These are phyloP conservation scores for Alternaria brassicae DNA, from an alignment of 2,329 filamentous ascomycete species.

Conservation along the genomic window DNA sequence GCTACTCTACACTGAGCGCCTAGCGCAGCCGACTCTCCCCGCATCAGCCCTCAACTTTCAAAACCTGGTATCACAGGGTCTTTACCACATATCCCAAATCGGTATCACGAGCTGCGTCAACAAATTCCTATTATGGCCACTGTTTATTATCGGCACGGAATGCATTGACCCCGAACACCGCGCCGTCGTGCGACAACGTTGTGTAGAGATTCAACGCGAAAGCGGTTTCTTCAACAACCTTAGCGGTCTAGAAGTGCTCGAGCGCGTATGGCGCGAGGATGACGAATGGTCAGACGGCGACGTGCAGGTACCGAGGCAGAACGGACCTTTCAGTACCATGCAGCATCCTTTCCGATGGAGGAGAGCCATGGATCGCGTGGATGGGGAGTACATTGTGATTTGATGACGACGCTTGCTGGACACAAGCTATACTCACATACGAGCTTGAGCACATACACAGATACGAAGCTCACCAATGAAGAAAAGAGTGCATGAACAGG, in stretches of 20 bases:
- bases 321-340: constrained; percentile 33
- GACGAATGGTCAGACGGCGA: constrained; percentile 42
- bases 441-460: background rate
- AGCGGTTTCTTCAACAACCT: constrained; percentile 95
- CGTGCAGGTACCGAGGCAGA: constrained; percentile 25
- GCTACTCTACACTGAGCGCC: constrained; percentile 85
- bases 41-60: constrained; percentile 81
- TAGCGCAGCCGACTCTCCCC: constrained; percentile 77
- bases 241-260: constrained; percentile 81
- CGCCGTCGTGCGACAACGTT: constrained; percentile 78
- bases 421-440: constrained; percentile 22
- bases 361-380: constrained; percentile 58
- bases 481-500: constrained; percentile 7
- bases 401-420: constrained; percentile 40
- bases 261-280: constrained; percentile 78
- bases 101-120: constrained; percentile 75
- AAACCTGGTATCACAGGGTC: constrained; percentile 78
- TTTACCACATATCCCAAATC: constrained; percentile 83
- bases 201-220: constrained; percentile 83
- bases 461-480: constrained; percentile 11
- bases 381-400: constrained; percentile 61
- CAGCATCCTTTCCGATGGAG: constrained; percentile 57
- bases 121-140: constrained; percentile 91
- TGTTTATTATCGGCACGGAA: constrained; percentile 90
- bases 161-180: constrained; percentile 83